Evolutionary conservation across 2,329 filamentous ascomycete species (phyloP), one percentile per base, ranked within the genome.

Genomic region (Aspergillus pseudotamarii): DNA sequence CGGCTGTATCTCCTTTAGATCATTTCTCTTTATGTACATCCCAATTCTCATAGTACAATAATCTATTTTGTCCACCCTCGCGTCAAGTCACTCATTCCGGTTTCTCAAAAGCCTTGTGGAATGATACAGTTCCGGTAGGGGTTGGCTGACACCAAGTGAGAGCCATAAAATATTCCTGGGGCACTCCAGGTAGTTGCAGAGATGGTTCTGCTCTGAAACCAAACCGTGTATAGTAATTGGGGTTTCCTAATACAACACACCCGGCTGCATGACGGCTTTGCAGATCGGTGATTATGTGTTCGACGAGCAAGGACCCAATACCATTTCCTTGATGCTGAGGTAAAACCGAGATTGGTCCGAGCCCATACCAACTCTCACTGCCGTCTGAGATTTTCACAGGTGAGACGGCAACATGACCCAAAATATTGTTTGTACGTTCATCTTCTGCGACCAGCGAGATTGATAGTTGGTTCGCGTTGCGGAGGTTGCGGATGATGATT

Each of bases 401-500:
- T 16, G 54, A 56, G 19, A 56, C 21, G 11, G 54, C 54, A 4
- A 56, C 21, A 43, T 56, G 54, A 12, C 54, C 54, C 32, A 43
- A 5, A 23, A 56, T 41, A 2, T 0, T 38, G 6, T 36, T 11
- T 36, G 34, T 36, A 2, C 3, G 4, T n/a, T 36, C 32, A 14
- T 38, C 32, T 56, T 56, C 54, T 56, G 54, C 54, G 9, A 56
- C 54, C 8, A 56, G 34, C 2, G 54, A 56, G 32, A 56, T 36
- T 26, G 54, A 38, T 36, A 56, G 32, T 19, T 56, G 54, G 32
- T 43, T 56, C 19, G 54, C 16, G 43, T 56, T 10, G 4, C 54
- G 54, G n/a, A 56, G 54, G 21, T 4, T 11, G n/a, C 21, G 34
- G 10, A 56, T 6, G 12, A 56, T 56, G 32, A 23, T 19, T 21